Conservation (phyloP, 2,329 filamentous ascomycete genomes). For the Tolypocladium endophyticum region DNA sequence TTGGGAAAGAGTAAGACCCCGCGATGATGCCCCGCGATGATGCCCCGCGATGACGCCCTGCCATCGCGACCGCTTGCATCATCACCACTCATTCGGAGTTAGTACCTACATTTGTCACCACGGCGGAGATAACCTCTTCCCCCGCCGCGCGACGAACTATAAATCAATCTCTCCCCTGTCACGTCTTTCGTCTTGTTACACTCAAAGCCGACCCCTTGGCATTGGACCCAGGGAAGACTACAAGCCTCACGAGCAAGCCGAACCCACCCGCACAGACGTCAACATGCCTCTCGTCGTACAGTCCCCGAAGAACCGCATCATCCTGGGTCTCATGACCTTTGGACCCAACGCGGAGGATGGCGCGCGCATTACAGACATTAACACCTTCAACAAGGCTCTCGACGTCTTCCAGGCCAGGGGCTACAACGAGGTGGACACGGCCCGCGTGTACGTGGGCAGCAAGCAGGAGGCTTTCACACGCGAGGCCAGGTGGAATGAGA, state of each 20-base stretch:
- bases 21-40: background rate
- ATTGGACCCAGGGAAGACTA: background rate
- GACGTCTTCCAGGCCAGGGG: slow-evolving; percentile 68
- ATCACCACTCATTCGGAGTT: background rate
- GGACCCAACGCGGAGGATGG: slow-evolving; percentile 52
- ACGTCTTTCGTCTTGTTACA: background rate
- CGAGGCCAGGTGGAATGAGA: slow-evolving; percentile 66
- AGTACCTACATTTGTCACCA: background rate
- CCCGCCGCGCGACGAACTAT: background rate
- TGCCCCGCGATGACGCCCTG: background rate
- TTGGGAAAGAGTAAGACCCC: too few relatives aligned
- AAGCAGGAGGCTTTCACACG: slow-evolving; percentile 71
- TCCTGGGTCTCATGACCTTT: slow-evolving; percentile 83
- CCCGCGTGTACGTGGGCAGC: slow-evolving; percentile 60
- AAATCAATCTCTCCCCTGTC: background rate
- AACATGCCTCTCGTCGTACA: slow-evolving; percentile 37
- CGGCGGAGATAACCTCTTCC: background rate
- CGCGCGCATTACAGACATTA: slow-evolving; percentile 57
- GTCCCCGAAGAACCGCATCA: slow-evolving; percentile 51
- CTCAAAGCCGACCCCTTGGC: background rate
- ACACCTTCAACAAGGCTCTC: slow-evolving; percentile 61
- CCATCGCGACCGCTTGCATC: background rate
- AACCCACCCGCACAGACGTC: background rate
- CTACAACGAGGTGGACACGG: slow-evolving; percentile 80
- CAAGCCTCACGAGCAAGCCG: background rate